Evolutionary conservation across 164 flowering plant genomes (phyloP), one percentile per base, ranked within the genome.

Genomic region (Kingdonia uniflora): DNA sequence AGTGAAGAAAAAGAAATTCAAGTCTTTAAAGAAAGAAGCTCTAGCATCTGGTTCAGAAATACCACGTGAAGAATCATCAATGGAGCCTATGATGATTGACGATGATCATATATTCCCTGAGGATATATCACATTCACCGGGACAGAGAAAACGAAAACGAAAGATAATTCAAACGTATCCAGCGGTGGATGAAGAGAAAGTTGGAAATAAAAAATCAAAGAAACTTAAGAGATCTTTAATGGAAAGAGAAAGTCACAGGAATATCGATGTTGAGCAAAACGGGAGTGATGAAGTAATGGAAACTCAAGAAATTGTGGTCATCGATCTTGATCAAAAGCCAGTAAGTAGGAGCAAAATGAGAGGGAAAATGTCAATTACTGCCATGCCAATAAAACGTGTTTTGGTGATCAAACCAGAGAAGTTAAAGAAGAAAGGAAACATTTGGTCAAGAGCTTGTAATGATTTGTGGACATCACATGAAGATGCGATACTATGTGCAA

Each of bases 401-500:
- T 53, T 89, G 51, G 68, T 75, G 67, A 80, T 94, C 59, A 94
- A 80, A 71, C 84, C 87, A 22, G 99, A 94, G 62, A 94, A 80
- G 73, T 35, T 71, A 29, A 94, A 81, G 55, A 80, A 68, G 73
- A 94, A 85, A 61, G 96, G 82, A 29, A 82, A 60, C 52, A 42
- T 81, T 48, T 89, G 96, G 97, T 82, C 84, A 17, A 77, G 72
- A 58, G 97, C 84, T 47, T 79, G 69, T 66, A 61, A 81, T 48
- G 99, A 94, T 79, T 43, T 64, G 35, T 94, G 99, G 99, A 70
- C 77, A 58, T 66, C 95, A 14, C 81, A 75, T 47, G 99, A 94
- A 71, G 99, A 94, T 78, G 97, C 88, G 6, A 62, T 85, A 57
- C 65, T 94, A 37, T 94, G 99, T 78, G 97, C 96, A 45, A 65